Evolutionary conservation across 2,329 filamentous ascomycete genomes (phyloP), one percentile per base, ranked within the genome.

Genomic region (Cytospora leucostoma): DNA sequence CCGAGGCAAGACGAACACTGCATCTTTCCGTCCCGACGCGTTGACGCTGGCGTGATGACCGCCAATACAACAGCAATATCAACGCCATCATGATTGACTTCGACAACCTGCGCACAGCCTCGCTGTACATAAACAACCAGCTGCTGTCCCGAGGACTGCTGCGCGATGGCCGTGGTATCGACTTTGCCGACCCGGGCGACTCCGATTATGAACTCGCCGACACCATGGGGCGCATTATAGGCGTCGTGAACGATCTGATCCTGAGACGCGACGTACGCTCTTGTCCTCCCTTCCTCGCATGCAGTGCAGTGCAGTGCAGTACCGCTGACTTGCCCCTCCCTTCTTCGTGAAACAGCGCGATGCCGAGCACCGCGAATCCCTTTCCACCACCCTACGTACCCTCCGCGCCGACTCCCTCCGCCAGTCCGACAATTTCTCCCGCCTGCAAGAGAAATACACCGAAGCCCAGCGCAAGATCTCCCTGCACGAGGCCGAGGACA

Each of bases 171-270:
- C 86, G 89, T 70, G 80, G 79, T 50, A 91, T 99, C 76, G 89
- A 97, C 75, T 99, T 99, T 74, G 88, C 90, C 65, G 80, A 86
- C 66, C 89, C 91, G 10, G 85, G 85, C 59, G 81, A 85, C 67
- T 83, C 82, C 64, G 85, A 88, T 84, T 71, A 63, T 53, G 71
- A 71, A 38, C 68, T 81, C 50, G 73, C 75, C 32, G 85, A 84
- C 57, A 91, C 90, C 19, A 94, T 95, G 88, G 89, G 90, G 21
- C 86, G 88, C 68, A 88, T 98, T 70, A 97, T 99, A 78, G 91
- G 94, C 73, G 84, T 99, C 32, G 87, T 99, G 56, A 97, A 99
- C 76, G 95, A 99, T 73, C 78, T 99, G 69, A 92, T 99, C 64
- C 75, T 97, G 65, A 86, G 93, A 68, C 87, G 93, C 80, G 95